Conservation (phyloP, 208 protist species). For the Porcisia hertigi region DNA sequence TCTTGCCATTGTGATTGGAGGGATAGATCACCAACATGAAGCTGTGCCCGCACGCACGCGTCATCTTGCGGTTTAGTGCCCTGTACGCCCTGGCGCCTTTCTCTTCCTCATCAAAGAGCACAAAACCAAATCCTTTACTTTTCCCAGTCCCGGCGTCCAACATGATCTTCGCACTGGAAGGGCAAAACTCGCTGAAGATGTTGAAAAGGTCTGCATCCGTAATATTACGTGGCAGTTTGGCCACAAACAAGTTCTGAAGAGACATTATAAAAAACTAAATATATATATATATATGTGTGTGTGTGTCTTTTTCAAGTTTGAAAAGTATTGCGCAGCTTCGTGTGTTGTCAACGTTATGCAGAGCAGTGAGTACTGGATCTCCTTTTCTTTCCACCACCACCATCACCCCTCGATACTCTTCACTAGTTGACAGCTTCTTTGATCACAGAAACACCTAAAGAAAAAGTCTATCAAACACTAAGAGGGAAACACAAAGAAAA, state of each 20-base stretch:
- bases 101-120: constrained; percentile 91
- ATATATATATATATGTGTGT: too few species aligned
- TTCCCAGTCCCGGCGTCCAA: constrained; percentile 86
- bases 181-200: constrained; percentile 62
- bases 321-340: too few species aligned
- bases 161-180: constrained; percentile 88
- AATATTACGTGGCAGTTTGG: constrained; percentile 90
- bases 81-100: constrained; percentile 73
- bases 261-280: constrained; percentile 21
- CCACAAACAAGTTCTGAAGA: constrained; percentile 63
- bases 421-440: too few species aligned
- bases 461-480: too few species aligned
- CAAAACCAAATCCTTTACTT: constrained; percentile 95
- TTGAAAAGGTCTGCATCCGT: constrained; percentile 75
- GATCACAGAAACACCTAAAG: not conserved
- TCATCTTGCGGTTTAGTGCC: constrained; percentile 59
- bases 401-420: too few species aligned
- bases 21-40: constrained; percentile 81
- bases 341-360: too few species aligned
- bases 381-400: too few species aligned
- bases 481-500: not conserved
- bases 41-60: constrained; percentile 43
- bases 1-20: constrained; percentile 69
- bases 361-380: too few species aligned
- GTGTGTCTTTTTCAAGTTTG: too few species aligned